phyloP scores from a whole-genome alignment of 2,329 filamentous ascomycete genomes.

The Pseudogymnoascus verrucosus region DNA sequence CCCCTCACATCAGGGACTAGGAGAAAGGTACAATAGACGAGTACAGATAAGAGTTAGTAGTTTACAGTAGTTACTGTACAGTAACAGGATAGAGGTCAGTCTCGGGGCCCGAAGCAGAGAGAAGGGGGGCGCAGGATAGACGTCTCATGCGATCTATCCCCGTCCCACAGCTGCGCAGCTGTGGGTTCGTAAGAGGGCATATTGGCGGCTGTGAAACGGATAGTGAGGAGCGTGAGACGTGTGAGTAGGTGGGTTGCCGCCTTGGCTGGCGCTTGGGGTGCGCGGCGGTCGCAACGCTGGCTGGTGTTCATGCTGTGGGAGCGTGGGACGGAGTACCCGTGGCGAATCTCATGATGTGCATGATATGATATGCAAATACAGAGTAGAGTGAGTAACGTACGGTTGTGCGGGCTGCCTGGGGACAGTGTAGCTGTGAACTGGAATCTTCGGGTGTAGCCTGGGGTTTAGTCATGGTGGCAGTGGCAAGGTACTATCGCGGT shows the following conservation, averaged over 20 bases:
- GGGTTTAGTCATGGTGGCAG: not conserved
- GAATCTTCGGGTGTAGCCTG: not conserved
- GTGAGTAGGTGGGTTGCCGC: not conserved
- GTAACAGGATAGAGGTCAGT: not conserved
- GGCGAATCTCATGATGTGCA: not conserved
- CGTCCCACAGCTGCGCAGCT: not conserved
- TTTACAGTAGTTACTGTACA: not conserved
- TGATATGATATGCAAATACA: not conserved
- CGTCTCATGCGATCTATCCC: not conserved
- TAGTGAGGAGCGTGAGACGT: not conserved
- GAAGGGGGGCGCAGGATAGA: not conserved
- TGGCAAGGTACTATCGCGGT: not conserved
- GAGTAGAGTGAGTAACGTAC: not conserved
- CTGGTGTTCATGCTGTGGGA: too few relatives aligned
- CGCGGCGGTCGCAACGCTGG: too few relatives aligned
- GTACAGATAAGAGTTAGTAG: too few relatives aligned
- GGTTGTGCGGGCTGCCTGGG: too few relatives aligned
- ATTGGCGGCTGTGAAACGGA: not conserved
- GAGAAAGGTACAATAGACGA: not conserved
- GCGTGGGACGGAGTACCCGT: not conserved
- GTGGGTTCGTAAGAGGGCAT: not conserved
- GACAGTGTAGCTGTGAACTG: not conserved
- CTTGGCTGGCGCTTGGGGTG: not conserved
- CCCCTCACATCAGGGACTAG: not conserved
- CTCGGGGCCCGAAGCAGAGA: not conserved